Evolutionary conservation across 2,329 filamentous ascomycete species (phyloP).

Genomic region (Penicillium sp.): DNA sequence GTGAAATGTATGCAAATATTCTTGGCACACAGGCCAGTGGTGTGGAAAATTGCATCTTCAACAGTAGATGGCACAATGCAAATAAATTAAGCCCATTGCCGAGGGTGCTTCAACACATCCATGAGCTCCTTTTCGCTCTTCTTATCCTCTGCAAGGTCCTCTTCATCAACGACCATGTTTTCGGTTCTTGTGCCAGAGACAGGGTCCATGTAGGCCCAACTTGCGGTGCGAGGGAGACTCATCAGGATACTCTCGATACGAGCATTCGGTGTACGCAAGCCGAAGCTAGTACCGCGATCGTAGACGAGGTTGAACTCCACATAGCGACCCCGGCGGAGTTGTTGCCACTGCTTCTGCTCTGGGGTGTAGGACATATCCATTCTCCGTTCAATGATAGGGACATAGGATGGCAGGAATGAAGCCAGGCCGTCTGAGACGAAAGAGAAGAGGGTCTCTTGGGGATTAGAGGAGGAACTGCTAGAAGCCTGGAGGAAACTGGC

Average conservation of each 20-base stretch:
- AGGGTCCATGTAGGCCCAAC: constrained; percentile 93
- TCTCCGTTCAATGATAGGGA: constrained; percentile 83
- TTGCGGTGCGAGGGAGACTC: constrained; percentile 90
- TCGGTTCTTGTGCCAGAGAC: constrained; percentile 50
- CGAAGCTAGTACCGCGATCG: constrained; percentile 92
- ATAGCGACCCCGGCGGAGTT: constrained; percentile 89
- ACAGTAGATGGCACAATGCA: background rate
- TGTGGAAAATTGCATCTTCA: background rate
- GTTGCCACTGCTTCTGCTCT: constrained; percentile 93
- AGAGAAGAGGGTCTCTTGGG: constrained; percentile 85
- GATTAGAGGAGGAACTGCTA: constrained; percentile 66
- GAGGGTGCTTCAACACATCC: constrained; percentile 67
- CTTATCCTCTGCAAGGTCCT: constrained; percentile 38
- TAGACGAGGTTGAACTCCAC: constrained; percentile 99
- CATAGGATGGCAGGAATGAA: constrained; percentile 86
- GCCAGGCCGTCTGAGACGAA: constrained; percentile 85
- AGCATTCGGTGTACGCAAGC: constrained; percentile 87
- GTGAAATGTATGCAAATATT: background rate
- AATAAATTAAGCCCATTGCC: constrained; percentile 59
- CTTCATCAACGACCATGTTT: constrained; percentile 53
- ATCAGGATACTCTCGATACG: constrained; percentile 96
- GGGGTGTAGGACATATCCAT: constrained; percentile 91
- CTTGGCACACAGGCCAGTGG: background rate
- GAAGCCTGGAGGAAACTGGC: constrained; percentile 50
- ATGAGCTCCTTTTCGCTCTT: constrained; percentile 74